These are phyloP conservation scores for Podospora pseudopauciseta DNA, from an alignment of 495 filamentous ascomycete species.

Conservation along the genomic window DNA sequence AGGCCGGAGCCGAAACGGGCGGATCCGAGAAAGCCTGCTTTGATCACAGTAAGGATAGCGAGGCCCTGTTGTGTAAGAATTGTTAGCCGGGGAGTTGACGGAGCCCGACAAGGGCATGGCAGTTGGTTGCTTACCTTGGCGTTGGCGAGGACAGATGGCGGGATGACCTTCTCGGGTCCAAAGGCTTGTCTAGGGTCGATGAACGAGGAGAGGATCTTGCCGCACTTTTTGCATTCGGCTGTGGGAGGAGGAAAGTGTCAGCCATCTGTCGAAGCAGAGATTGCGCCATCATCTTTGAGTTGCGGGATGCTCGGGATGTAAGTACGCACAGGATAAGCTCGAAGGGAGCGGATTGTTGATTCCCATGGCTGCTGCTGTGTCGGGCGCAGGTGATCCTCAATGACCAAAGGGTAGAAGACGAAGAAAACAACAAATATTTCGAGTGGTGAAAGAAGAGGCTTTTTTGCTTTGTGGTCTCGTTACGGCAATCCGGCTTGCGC, in stretches of 20 bases:
- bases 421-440: background rate
- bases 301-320: slow-evolving; percentile 21
- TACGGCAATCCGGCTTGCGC: slow-evolving; percentile 2
- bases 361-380: slow-evolving; percentile 40
- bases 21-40: slow-evolving; percentile 92
- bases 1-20: slow-evolving; percentile 89
- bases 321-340: slow-evolving; percentile 54
- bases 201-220: slow-evolving; percentile 91
- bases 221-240: slow-evolving; percentile 88
- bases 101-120: background rate
- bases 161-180: slow-evolving; percentile 96
- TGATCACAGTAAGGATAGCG: slow-evolving; percentile 90
- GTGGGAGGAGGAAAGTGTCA: slow-evolving; percentile 16
- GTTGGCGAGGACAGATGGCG: slow-evolving; percentile 79
- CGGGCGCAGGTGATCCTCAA: background rate
- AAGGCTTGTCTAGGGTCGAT: slow-evolving; percentile 92
- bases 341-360: slow-evolving; percentile 58
- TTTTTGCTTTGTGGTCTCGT: background rate
- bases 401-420: background rate
- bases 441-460: background rate
- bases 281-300: background rate
- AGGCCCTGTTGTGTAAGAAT: slow-evolving; percentile 62
- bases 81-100: slow-evolving; percentile 10
- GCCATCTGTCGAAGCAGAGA: background rate
- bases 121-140: slow-evolving; percentile 67